Evolutionary conservation across 371 early-diverging fungal genomes (phyloP).

Genomic region (Sporodiniella umbellata): DNA sequence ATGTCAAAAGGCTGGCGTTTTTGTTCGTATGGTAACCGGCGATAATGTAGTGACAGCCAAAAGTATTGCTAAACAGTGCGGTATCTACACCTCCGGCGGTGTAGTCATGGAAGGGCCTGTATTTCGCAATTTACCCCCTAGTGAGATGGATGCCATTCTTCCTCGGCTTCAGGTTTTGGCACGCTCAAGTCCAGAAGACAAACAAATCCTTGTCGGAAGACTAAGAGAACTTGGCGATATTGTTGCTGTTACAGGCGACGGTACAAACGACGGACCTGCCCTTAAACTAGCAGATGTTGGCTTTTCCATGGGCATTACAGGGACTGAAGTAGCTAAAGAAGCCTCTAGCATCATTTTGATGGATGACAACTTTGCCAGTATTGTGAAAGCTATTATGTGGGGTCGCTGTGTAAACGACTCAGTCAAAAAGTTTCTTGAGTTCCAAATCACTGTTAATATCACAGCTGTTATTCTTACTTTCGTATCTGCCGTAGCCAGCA

Average conservation of each 20-base stretch:
- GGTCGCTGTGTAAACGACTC: slow-evolving; percentile 73
- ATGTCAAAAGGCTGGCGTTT: slow-evolving; percentile 71
- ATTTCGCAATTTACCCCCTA: slow-evolving; percentile 52
- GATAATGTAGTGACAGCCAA: slow-evolving; percentile 71
- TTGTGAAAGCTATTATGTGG: slow-evolving; percentile 73
- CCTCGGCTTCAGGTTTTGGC: slow-evolving; percentile 70
- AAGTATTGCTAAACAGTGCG: slow-evolving; percentile 65
- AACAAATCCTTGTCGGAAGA: slow-evolving; percentile 59
- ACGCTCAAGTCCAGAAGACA: slow-evolving; percentile 70
- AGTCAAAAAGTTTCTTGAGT: slow-evolving; percentile 74
- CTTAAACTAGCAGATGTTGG: slow-evolving; percentile 76
- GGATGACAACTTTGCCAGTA: slow-evolving; percentile 74
- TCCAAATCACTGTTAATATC: slow-evolving; percentile 72
- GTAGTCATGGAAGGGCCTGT: slow-evolving; percentile 66
- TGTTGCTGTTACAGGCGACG: slow-evolving; percentile 81
- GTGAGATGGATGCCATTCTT: slow-evolving; percentile 55
- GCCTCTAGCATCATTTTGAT: slow-evolving; percentile 72
- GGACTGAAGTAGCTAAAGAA: slow-evolving; percentile 77
- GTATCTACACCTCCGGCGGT: slow-evolving; percentile 60
- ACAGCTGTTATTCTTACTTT: slow-evolving; percentile 64
- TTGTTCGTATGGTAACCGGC: slow-evolving; percentile 82
- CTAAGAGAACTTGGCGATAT: slow-evolving; percentile 61
- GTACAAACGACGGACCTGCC: slow-evolving; percentile 72
- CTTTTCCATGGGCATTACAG: slow-evolving; percentile 75
- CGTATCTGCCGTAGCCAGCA: slow-evolving; percentile 49